Percentiles rank a stretch among this genome's conserved stretches.
phyloP scores from a whole-genome alignment of 2,329 filamentous ascomycete species.

The Fusarium continuum region DNA sequence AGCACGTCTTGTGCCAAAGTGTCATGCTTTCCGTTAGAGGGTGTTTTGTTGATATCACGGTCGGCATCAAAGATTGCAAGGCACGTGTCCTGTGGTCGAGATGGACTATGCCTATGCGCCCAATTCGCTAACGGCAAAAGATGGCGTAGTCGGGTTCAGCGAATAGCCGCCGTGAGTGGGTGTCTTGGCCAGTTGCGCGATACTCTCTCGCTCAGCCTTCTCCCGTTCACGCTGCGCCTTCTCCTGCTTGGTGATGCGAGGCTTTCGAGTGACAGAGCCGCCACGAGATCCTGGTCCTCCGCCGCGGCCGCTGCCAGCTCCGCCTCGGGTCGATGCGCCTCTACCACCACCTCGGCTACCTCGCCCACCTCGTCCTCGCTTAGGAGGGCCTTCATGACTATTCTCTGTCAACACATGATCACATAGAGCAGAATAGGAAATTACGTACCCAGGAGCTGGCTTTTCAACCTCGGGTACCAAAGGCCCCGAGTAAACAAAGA shows the following conservation, averaged over 20 bases:
- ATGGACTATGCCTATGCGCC: conserved; percentile 40
- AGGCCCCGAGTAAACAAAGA: conserved; percentile 97
- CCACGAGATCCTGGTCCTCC: conserved; percentile 77
- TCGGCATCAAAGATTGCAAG: not conserved
- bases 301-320: conserved; percentile 55
- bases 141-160: conserved; percentile 51
- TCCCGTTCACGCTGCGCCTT: conserved; percentile 83
- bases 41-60: not conserved
- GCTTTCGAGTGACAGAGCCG: conserved; percentile 78
- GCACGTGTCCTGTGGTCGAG: not conserved
- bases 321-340: conserved; percentile 68
- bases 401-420: conserved; percentile 47
- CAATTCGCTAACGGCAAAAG: conserved; percentile 51
- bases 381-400: conserved; percentile 78
- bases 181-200: conserved; percentile 54
- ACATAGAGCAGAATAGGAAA: not conserved
- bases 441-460: conserved; percentile 62
- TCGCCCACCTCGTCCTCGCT: conserved; percentile 68
- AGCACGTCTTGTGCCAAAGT: not conserved
- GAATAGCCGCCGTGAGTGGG: conserved; percentile 49
- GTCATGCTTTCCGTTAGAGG: not conserved
- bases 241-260: conserved; percentile 86
- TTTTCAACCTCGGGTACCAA: conserved; percentile 89
- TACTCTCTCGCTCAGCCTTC: conserved; percentile 75
- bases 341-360: conserved; percentile 65